Evolutionary conservation across 164 flowering plant species (phyloP).

Genomic region (Chloranthus sessilifolius): DNA sequence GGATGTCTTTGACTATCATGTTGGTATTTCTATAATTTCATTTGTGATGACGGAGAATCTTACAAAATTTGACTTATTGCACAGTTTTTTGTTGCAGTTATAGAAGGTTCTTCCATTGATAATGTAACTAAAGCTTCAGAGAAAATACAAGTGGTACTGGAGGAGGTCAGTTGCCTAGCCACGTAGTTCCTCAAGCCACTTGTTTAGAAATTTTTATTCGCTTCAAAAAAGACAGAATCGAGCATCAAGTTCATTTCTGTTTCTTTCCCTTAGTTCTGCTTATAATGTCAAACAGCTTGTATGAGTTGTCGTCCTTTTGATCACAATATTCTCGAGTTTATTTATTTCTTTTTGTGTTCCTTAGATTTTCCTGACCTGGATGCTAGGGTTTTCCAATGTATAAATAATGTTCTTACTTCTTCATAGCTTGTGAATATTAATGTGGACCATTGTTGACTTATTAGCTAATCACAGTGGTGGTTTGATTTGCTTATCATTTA

Average conservation of each 20-base stretch:
- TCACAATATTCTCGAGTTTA: not conserved
- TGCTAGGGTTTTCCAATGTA: not conserved
- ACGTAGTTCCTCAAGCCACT: too few relatives aligned
- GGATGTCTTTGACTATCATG: not conserved
- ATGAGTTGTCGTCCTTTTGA: conserved; percentile 1
- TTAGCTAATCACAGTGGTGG: too few relatives aligned
- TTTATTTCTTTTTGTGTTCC: not conserved
- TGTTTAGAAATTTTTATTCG: too few relatives aligned
- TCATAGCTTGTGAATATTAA: too few relatives aligned
- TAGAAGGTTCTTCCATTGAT: conserved; percentile 69
- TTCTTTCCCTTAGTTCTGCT: not conserved
- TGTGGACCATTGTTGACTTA: too few relatives aligned
- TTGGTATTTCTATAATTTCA: not conserved
- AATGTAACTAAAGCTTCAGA: conserved; percentile 59
- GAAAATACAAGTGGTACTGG: conserved; percentile 47
- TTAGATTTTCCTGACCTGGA: not conserved
- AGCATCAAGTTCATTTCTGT: conserved; percentile 1
- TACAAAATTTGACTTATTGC: conserved; percentile 2
- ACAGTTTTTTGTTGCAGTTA: conserved; percentile 38
- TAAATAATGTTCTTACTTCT: not conserved
- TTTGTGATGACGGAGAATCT: not conserved
- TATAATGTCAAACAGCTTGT: not conserved
- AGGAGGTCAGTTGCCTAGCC: conserved; percentile 49
- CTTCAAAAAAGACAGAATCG: too few relatives aligned
- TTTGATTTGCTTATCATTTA: too few relatives aligned